These are phyloP conservation scores for Plantago ovata DNA, from an alignment of 257 asterid genomes.

Conservation along the genomic window DNA sequence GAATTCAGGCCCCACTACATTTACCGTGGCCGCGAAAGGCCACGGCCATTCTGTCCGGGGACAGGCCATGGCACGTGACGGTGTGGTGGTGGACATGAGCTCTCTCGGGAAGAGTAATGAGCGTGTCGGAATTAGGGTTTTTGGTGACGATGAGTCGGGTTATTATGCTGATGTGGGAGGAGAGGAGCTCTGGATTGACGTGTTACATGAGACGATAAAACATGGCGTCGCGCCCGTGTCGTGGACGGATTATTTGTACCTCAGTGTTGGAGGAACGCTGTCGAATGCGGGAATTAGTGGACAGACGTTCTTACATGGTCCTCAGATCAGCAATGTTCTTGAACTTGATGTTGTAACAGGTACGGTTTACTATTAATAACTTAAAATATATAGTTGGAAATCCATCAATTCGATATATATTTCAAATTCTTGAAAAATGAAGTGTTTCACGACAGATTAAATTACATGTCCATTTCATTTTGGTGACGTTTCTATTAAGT, in stretches of 20 bases:
- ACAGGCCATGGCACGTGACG: slow-evolving; percentile 59
- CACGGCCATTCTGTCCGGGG: slow-evolving; percentile 74
- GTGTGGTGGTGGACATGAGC: slow-evolving; percentile 66
- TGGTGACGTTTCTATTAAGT: too few relatives aligned
- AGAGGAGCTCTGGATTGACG: slow-evolving; percentile 65
- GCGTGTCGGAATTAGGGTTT: slow-evolving; percentile 34
- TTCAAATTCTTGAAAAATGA: too few relatives aligned
- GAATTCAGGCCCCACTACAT: slow-evolving; percentile 37
- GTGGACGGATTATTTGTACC: slow-evolving; percentile 70
- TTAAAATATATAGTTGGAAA: too few relatives aligned
- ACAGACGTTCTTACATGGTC: slow-evolving; percentile 58
- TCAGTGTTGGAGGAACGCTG: slow-evolving; percentile 71
- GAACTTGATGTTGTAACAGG: slow-evolving; percentile 73
- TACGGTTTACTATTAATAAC: slow-evolving; percentile 3
- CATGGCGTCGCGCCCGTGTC: slow-evolving; percentile 54
- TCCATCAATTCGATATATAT: too few relatives aligned
- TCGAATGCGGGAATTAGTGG: slow-evolving; percentile 82
- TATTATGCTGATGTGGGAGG: slow-evolving; percentile 69
- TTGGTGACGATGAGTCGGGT: slow-evolving; percentile 25
- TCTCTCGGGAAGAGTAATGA: slow-evolving; percentile 19
- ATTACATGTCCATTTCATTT: too few relatives aligned
- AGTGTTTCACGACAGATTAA: too few relatives aligned
- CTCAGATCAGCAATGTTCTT: slow-evolving; percentile 66
- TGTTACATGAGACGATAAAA: slow-evolving; percentile 31
- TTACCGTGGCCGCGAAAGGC: slow-evolving; percentile 58